A percentile compares a stretch with the other conserved stretches of the same genome.
These are phyloP conservation scores for Mrakia frigida DNA, from an alignment of 768 basidiomycete genomes.

Conservation along the genomic window DNA sequence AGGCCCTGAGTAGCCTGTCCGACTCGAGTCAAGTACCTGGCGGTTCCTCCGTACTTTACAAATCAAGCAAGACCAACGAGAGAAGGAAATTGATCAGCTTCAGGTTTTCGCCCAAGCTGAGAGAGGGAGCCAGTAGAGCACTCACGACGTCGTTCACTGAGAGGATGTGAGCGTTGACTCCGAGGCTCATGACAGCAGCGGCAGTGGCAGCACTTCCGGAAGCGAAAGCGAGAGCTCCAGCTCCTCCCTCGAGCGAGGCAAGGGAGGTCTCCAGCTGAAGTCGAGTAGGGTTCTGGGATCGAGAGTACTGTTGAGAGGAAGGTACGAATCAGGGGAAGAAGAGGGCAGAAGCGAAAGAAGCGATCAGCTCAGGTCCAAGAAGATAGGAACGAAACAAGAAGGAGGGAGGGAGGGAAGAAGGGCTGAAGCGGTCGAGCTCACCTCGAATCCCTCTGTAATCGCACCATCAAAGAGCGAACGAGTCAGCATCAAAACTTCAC, in stretches of 20 bases:
- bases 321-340: background rate
- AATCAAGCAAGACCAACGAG: background rate
- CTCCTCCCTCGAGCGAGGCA: conserved; percentile 74
- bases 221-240: conserved; percentile 69
- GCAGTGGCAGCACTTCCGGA: conserved; percentile 69
- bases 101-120: background rate
- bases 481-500: background rate
- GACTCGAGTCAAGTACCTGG: conserved; percentile 9
- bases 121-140: background rate
- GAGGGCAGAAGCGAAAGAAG: background rate
- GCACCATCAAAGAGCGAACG: too few relatives aligned
- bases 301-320: conserved; percentile 59
- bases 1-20: conserved; percentile 5
- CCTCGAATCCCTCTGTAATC: background rate
- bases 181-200: conserved; percentile 19
- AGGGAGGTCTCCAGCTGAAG: conserved; percentile 70
- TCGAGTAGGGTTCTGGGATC: conserved; percentile 83
- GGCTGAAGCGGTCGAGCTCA: background rate
- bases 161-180: conserved; percentile 20
- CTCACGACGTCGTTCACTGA: conserved; percentile 15
- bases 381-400: background rate
- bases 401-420: too few relatives aligned
- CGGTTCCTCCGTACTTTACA: conserved; percentile 10
- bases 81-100: background rate
- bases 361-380: background rate